phyloP scores from a whole-genome alignment of 2,329 filamentous ascomycete genomes.

The Phyllosticta capitalensis region DNA sequence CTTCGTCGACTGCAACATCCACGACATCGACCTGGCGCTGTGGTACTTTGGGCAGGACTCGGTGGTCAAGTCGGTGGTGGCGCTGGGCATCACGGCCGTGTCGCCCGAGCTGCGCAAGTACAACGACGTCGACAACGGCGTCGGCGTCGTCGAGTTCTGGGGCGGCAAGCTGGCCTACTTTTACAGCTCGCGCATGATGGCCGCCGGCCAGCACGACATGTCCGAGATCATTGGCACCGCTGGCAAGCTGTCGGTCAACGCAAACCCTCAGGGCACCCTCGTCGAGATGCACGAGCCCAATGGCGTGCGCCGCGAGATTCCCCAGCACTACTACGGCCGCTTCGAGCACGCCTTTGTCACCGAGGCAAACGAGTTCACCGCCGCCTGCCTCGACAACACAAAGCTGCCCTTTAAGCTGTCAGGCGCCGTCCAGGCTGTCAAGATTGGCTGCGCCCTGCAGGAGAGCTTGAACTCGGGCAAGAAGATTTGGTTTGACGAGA shows the following conservation, averaged over 20 bases:
- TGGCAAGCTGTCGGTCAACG: constrained; percentile 54
- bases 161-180: constrained; percentile 55
- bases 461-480: constrained; percentile 34
- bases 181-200: constrained; percentile 57
- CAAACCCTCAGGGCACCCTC: constrained; percentile 45
- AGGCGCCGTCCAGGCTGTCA: constrained; percentile 49
- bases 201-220: constrained; percentile 56
- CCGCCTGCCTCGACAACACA: constrained; percentile 46
- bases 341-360: constrained; percentile 55
- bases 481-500: constrained; percentile 47
- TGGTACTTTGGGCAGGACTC: constrained; percentile 53
- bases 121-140: constrained; percentile 53
- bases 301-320: constrained; percentile 51
- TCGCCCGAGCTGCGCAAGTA: constrained; percentile 48
- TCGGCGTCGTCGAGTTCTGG: constrained; percentile 57
- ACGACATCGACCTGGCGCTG: constrained; percentile 58
- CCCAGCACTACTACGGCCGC: constrained; percentile 51
- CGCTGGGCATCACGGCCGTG: constrained; percentile 50
- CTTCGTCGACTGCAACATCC: constrained; percentile 62
- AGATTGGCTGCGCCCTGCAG: constrained; percentile 47
- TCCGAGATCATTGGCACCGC: constrained; percentile 59
- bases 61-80: constrained; percentile 46
- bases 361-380: constrained; percentile 55
- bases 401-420: constrained; percentile 47
- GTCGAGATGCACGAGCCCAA: constrained; percentile 45